These are phyloP conservation scores for Eimeria acervulina DNA, from an alignment of 169 alveolate genomes.

Conservation along the genomic window DNA sequence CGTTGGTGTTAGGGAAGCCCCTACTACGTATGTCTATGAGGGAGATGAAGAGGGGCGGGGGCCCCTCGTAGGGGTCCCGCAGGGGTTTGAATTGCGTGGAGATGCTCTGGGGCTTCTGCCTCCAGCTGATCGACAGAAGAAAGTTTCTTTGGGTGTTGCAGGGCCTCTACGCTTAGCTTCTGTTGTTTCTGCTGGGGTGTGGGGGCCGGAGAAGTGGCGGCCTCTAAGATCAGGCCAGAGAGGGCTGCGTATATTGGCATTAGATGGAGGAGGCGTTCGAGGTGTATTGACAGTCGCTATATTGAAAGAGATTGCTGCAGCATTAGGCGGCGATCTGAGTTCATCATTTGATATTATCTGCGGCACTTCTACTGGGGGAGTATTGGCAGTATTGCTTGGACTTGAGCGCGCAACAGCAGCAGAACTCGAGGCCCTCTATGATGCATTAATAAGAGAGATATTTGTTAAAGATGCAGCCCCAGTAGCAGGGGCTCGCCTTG, in stretches of 20 bases:
- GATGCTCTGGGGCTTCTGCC: conserved; percentile 3
- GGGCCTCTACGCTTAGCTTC: conserved; percentile 78
- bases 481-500: conserved; percentile 88
- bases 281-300: conserved; percentile 92
- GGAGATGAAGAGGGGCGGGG: neutral
- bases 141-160: conserved; percentile 27
- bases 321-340: conserved; percentile 85
- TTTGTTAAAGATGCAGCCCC: conserved; percentile 89
- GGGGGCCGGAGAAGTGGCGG: conserved; percentile 76
- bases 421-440: conserved; percentile 88
- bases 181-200: conserved; percentile 77
- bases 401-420: conserved; percentile 88
- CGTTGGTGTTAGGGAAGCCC: too few species aligned
- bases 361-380: conserved; percentile 94
- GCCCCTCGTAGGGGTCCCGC: neutral
- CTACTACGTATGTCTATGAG: neutral
- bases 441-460: conserved; percentile 89
- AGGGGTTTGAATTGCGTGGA: neutral
- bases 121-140: conserved; percentile 1
- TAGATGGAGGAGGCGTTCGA: conserved; percentile 94
- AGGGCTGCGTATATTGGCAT: conserved; percentile 89
- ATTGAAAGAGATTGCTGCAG: conserved; percentile 84
- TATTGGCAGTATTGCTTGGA: conserved; percentile 90
- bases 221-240: conserved; percentile 84
- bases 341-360: conserved; percentile 92